Percentiles rank a stretch among this genome's conserved stretches.
These are phyloP conservation scores for Tuber borchii DNA, from an alignment of 495 filamentous ascomycete genomes.

Conservation along the genomic window DNA sequence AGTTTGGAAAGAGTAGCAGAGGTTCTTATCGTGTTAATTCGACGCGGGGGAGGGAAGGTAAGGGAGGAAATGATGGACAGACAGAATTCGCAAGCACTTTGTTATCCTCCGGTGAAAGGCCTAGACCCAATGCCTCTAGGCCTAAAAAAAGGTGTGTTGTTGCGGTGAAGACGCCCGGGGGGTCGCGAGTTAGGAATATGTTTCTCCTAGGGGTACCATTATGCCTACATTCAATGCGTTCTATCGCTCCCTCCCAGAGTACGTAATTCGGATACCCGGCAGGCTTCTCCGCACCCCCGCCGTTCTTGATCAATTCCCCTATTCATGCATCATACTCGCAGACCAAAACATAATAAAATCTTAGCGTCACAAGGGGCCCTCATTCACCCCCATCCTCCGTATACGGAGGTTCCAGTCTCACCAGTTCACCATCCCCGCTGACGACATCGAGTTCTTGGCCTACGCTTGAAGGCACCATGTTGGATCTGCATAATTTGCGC, in stretches of 20 bases:
- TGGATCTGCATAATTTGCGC: slow-evolving; percentile 50
- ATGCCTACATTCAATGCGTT: neutral
- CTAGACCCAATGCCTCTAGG: neutral
- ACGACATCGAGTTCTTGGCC: slow-evolving; percentile 51
- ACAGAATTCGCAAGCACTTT: neutral
- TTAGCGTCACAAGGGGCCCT: too few relatives aligned
- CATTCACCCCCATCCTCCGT: slow-evolving; percentile 47
- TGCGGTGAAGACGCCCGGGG: neutral
- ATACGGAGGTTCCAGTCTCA: slow-evolving; percentile 55
- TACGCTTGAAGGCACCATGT: slow-evolving; percentile 52
- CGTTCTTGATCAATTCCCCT: neutral
- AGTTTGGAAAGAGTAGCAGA: neutral
- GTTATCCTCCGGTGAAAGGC: neutral
- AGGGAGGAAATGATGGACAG: neutral
- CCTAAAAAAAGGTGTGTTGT: neutral
- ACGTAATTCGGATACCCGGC: neutral
- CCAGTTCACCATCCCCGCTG: slow-evolving; percentile 45
- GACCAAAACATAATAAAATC: neutral
- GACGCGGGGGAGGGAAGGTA: neutral
- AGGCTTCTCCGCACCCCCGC: neutral
- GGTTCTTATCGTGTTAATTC: neutral
- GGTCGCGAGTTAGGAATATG: neutral
- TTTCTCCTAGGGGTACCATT: neutral
- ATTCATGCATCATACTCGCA: neutral
- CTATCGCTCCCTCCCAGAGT: neutral